Base-by-base conservation (phyloP, 2,329 filamentous ascomycete species). In the Aspergillus sp. region DNA sequence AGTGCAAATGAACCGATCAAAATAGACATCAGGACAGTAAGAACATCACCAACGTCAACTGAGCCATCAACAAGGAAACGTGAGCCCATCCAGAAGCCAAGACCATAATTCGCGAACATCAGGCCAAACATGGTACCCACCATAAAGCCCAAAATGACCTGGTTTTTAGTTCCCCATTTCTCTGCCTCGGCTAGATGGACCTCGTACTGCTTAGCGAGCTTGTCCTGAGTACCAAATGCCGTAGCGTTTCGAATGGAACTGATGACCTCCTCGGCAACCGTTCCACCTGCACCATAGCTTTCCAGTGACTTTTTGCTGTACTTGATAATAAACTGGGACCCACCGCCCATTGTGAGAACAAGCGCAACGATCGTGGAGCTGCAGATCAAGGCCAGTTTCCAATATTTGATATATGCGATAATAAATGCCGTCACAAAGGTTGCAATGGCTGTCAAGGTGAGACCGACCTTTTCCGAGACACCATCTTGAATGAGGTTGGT, bases 1-100 rank as follows among this genome's bases (percentile, higher is more conserved):
- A 99, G 81, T 60, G 92, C 91, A 78, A 97, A 96, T 4, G 94
- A 92, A 57, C 94, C 95, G 62, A 97, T 93, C 84, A 98, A 92
- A 70, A 96, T 89, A 41, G 92, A 86, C 85, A 98, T 89, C 76
- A 97, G 84, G 67, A 97, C 93, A 25, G 89, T 97, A 34, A 98
- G 77, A 25, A 98, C 86, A 46, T 87, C 83, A 5, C 88, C 87
- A 2, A 97, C 83, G 6, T 82, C 78, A 6, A 91, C 84, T 15
- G 89, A 84, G 5, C 86, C 86, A 28, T 84, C 77, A 8, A 93
- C 83, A 43, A 97, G 77, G 72, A 90, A 96, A 56, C 85, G 84
- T 67, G 88, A 91, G 23, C 92, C 93, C 81, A 92, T 88, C 92
- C 92, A 97, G 79, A 96, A 96, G 46, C 91, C 89, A 53, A 97